phyloP scores from a whole-genome alignment of 2,329 filamentous ascomycete species.

The Diaporthe citrichinensis region DNA sequence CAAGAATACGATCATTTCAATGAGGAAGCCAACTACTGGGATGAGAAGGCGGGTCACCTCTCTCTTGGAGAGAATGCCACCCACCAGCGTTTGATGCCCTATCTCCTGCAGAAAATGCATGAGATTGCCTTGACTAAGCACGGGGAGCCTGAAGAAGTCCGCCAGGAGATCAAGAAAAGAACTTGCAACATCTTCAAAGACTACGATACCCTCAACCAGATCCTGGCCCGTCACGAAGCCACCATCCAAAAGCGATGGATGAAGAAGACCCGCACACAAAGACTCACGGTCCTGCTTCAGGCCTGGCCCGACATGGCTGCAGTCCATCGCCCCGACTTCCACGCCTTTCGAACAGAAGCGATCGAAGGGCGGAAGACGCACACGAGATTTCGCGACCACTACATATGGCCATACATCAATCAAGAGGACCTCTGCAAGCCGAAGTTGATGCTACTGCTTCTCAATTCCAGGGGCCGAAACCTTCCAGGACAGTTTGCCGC shows the following conservation, averaged over 20 bases:
- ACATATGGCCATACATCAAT: conserved; percentile 69
- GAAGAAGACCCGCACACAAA: not conserved
- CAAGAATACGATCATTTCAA: not conserved
- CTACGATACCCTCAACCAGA: not conserved
- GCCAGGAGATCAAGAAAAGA: not conserved
- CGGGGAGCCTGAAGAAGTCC: not conserved
- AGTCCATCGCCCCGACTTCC: not conserved
- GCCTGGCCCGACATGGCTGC: not conserved
- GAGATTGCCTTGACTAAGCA: not conserved
- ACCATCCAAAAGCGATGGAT: not conserved
- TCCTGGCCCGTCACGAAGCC: not conserved
- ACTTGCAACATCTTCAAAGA: not conserved
- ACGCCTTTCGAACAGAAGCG: not conserved
- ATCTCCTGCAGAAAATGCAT: not conserved
- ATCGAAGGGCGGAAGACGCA: not conserved
- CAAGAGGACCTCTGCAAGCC: conserved; percentile 65
- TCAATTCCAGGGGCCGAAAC: conserved; percentile 67
- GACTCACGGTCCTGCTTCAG: not conserved
- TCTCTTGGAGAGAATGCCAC: not conserved
- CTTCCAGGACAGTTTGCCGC: conserved; percentile 61
- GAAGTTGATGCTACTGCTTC: conserved; percentile 61
- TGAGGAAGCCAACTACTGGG: not conserved
- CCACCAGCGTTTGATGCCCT: too few relatives aligned
- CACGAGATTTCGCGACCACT: conserved; percentile 48
- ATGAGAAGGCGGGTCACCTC: not conserved